These are phyloP conservation scores for Allium cepa DNA, from an alignment of 106 monocot genomes.

Conservation along the genomic window DNA sequence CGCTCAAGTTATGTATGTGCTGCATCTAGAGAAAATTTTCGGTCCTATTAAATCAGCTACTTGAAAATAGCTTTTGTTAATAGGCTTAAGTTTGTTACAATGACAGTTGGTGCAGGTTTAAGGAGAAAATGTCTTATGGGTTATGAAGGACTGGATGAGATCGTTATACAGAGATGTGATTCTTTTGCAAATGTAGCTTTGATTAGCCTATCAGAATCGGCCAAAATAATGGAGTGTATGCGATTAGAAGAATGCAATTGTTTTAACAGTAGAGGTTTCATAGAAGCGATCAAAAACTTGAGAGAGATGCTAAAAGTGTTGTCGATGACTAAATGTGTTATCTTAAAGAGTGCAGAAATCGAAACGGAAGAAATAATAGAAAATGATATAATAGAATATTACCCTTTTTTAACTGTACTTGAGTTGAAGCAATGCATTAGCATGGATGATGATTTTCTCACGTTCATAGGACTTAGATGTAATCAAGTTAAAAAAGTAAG, in stretches of 20 bases:
- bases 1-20: neutral
- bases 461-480: neutral
- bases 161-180: neutral
- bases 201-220: slow-evolving; percentile 3
- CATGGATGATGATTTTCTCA: neutral
- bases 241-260: neutral
- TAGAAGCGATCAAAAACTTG: neutral
- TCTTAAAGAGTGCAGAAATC: neutral
- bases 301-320: neutral
- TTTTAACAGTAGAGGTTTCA: neutral
- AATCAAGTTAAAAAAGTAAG: neutral
- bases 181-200: neutral
- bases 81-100: neutral
- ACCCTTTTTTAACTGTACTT: neutral
- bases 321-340: neutral
- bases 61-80: neutral
- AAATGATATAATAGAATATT: neutral
- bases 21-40: slow-evolving; percentile 3
- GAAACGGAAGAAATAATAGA: neutral
- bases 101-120: neutral
- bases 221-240: neutral
- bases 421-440: slow-evolving; percentile 2
- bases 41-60: slow-evolving; percentile 5
- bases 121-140: neutral
- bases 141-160: neutral